Evolutionary conservation across 2,329 filamentous ascomycete species (phyloP).

Genomic region (Colletotrichum tropicale): DNA sequence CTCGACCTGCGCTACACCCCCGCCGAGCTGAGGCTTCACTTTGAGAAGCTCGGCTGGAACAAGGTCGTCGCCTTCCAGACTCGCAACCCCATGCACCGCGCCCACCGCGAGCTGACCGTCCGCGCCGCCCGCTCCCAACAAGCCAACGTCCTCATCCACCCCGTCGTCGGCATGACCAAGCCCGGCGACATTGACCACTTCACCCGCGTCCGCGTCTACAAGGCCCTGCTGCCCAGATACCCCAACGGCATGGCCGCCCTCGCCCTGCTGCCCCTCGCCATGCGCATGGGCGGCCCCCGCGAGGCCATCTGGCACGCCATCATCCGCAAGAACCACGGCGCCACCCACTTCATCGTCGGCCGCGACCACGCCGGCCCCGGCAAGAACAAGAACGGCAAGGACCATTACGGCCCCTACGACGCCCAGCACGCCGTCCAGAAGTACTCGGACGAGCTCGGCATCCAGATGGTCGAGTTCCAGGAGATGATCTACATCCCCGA

Average conservation of each 20-base stretch:
- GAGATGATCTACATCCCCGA: conserved; percentile 99
- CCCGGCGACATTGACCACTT: conserved; percentile 99
- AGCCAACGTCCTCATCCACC: conserved; percentile 98
- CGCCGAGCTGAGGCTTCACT: conserved; percentile 92
- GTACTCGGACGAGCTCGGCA: conserved; percentile 95
- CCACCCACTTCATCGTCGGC: conserved; percentile 98
- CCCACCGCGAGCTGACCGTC: conserved; percentile 96
- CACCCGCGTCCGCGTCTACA: conserved; percentile 97
- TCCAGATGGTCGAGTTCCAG: conserved; percentile 99
- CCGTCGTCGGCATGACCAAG: conserved; percentile 97
- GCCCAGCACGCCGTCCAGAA: conserved; percentile 96
- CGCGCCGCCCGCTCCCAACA: conserved; percentile 94
- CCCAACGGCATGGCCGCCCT: conserved; percentile 99
- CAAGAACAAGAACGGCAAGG: conserved; percentile 95
- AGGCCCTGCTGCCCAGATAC: conserved; percentile 94
- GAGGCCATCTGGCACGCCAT: conserved; percentile 99
- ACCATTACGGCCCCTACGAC: conserved; percentile 98
- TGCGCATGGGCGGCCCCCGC: conserved; percentile 98
- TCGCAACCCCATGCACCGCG: conserved; percentile 98
- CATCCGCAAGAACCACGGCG: conserved; percentile 99
- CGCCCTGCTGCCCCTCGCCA: conserved; percentile 91
- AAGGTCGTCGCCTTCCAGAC: conserved; percentile 99
- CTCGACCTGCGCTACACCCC: conserved; percentile 95
- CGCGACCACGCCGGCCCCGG: conserved; percentile 97
- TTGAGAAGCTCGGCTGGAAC: conserved; percentile 99